Base-by-base conservation (phyloP, 345 rosid genomes). In the Ricinus communis region DNA sequence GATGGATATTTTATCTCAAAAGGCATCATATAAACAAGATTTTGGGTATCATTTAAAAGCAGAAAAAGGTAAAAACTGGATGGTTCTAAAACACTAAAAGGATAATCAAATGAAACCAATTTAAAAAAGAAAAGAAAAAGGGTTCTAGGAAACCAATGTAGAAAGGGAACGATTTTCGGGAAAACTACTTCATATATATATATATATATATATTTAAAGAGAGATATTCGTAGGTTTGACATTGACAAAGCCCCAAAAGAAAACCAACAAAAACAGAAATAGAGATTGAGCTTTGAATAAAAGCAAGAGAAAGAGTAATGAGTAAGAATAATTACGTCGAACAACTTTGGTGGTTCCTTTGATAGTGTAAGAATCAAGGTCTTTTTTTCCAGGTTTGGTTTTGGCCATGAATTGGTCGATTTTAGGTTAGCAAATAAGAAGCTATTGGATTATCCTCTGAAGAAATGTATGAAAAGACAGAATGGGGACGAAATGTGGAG, bases 291-390 rank as follows among this genome's bases (percentile, higher is more conserved):
- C 71, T 10, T 24, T 9, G 2, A 33, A 33, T 33, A 33, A 33
- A 6, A 33, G 38, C 6, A 33, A n/a, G 19, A 74, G 47, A 74
- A 31, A 46, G 71, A 72, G 47, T 15, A 41, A n/a, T n/a, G 19
- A 74, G 47, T 71, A 31, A 46, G 71, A 72, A 41, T 15, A 41
- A 40, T 22, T 74, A 88, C 97, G 84, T 85, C 79, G 80, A 58
- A 89, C 97, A 56, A 84, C 62, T 87, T 89, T 91, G 87, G 74
- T 88, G 79, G 90, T 89, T 82, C 92, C 90, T 81, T 82, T 86
- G 84, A 91, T 86, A 68, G 87, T 81, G 76, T 89, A 89, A 5
- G 92, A 83, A 50, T 91, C 97, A 4, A 91, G 87, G 85, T 85
- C 94, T 64, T 85, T 87, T 77, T 83, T 89, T 2, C 85, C 90